Conservation (phyloP, 1,139 yeast species). For the Zhuliangozyma blackwelliae region DNA sequence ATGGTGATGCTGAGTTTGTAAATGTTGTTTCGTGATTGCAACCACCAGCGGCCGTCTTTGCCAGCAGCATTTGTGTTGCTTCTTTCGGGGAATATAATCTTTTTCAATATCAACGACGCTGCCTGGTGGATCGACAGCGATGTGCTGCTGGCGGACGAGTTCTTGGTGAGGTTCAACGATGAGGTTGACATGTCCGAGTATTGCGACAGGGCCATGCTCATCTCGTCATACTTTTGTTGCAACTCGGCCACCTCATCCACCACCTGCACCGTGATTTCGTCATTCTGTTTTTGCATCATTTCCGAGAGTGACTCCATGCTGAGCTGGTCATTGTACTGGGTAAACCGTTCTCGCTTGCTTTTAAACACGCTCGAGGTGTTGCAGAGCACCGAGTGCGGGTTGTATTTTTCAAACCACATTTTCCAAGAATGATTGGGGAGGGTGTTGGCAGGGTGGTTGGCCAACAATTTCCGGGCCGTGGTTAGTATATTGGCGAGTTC, state of each 20-base stretch:
- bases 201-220: conserved; percentile 17
- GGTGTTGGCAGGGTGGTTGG: conserved; percentile 22
- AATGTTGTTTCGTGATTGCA: conserved; percentile 15
- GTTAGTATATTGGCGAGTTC: conserved; percentile 36
- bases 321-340: conserved; percentile 1
- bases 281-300: conserved; percentile 26
- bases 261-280: conserved; percentile 24
- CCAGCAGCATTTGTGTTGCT: conserved; percentile 2
- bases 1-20: conserved; percentile 36
- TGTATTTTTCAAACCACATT: conserved; percentile 34
- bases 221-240: conserved; percentile 19
- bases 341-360: not conserved
- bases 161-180: conserved; percentile 27
- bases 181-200: conserved; percentile 19
- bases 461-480: conserved; percentile 26
- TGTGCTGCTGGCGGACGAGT: conserved; percentile 18
- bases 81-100: conserved; percentile 20
- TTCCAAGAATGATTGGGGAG: conserved; percentile 22
- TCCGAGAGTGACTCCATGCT: conserved; percentile 9
- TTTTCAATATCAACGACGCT: conserved; percentile 31
- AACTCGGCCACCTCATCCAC: conserved; percentile 16
- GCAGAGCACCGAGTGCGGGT: conserved; percentile 21
- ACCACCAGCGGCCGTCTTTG: not conserved
- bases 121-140: conserved; percentile 29
- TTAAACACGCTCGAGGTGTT: conserved; percentile 17